phyloP scores from a whole-genome alignment of 208 protist genomes.

The Leishmania tropica region DNA sequence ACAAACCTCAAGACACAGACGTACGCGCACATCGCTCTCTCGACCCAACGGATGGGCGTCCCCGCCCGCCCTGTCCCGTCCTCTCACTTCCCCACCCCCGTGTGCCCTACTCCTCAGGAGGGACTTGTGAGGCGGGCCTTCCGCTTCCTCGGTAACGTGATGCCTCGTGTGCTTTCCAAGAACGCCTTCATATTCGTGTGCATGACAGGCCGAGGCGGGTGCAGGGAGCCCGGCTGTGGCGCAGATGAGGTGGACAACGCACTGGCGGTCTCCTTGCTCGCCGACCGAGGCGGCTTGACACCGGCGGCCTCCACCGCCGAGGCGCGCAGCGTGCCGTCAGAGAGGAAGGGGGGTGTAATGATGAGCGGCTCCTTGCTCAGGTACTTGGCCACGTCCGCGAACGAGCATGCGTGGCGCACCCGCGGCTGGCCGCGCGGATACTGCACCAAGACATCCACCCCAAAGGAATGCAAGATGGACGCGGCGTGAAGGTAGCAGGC shows the following conservation, averaged over 20 bases:
- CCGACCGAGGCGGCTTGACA: not conserved
- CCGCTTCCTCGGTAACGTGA: slow-evolving; percentile 38
- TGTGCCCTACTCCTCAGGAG: not conserved
- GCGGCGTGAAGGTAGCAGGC: slow-evolving; percentile 84
- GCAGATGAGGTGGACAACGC: not conserved
- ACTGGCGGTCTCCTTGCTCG: not conserved
- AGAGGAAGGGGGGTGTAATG: slow-evolving; percentile 12
- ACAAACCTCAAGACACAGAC: not conserved
- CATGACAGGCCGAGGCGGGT: slow-evolving; percentile 47
- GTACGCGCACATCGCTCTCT: not conserved
- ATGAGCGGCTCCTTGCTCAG: slow-evolving; percentile 13
- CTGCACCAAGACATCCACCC: slow-evolving; percentile 54
- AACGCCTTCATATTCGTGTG: slow-evolving; percentile 58
- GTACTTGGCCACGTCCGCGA: slow-evolving; percentile 13
- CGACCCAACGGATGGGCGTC: not conserved
- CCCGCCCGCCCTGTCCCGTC: not conserved
- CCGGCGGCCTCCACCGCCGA: not conserved
- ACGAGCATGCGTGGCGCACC: slow-evolving; percentile 18
- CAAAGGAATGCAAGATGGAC: slow-evolving; percentile 45
- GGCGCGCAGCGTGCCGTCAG: slow-evolving; percentile 11
- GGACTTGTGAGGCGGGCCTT: slow-evolving; percentile 4
- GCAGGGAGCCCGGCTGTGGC: slow-evolving; percentile 13
- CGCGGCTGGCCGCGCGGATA: slow-evolving; percentile 58
- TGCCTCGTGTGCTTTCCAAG: slow-evolving; percentile 47
- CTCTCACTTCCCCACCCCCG: not conserved